Evolutionary conservation across 768 basidiomycete species (phyloP), one percentile per base, ranked within the genome.

Genomic region (Tubosaeta brunneosetosa): DNA sequence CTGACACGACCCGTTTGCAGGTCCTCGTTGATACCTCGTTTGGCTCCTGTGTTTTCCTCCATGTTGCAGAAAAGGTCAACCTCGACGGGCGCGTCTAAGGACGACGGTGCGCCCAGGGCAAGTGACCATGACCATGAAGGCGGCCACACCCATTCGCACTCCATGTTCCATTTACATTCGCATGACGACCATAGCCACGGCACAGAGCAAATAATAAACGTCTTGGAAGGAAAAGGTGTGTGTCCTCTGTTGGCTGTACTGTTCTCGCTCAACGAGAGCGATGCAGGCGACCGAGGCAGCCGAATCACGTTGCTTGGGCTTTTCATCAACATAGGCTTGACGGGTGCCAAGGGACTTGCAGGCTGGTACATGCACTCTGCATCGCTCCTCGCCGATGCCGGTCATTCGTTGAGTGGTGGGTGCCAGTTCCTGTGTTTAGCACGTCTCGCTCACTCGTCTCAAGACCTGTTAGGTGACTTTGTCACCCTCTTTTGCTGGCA

Each of bases 351-450:
- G 68, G 95, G 93, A 36, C 62, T 78, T 11, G 94, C 95, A 36
- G 97, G 94, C 19, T 88, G 87, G 81, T 85, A 81, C 64, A 80
- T 90, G 79, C 93, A 97, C 61, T 93, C 90, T 6, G 92, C 93
- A 8, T 84, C 91, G 0, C 73, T 98, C 40, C 76, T 98, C 14
- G 95, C 95, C 3, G 95, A 97, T 60, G 94, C 94, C 0, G 94
- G 90, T 22, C 95, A 99, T 66, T 91, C 89, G 0, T 54, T 91
- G 55, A 90, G 89, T 63, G 92, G 89, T 90, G 58, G 57, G 85
- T 78, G 33, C n/a, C 12, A 4, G 47, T 32, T 3, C 47, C 34
- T 38, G 22, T 22, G 27, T 12, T 22, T 33, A 7, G 31, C 40
- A 41, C 53, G 47, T 49, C 54, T 63, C 53, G 50, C 27, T 32